These are phyloP conservation scores for Collybia sp. DNA, from an alignment of 768 basidiomycete species.

Conservation along the genomic window DNA sequence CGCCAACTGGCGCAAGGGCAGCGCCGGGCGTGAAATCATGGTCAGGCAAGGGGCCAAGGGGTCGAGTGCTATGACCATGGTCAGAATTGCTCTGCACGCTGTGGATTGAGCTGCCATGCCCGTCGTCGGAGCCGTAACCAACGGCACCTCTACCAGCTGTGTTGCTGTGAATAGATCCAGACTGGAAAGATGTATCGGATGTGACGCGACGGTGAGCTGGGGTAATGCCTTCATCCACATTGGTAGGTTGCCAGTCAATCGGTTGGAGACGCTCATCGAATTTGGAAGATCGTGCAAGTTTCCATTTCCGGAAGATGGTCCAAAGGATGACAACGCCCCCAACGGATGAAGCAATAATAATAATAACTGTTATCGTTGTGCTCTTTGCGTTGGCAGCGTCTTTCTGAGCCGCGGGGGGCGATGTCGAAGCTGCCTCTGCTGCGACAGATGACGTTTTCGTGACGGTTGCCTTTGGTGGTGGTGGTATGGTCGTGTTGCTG, in stretches of 20 bases:
- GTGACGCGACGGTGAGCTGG: slow-evolving; percentile 45
- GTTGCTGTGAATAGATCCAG: slow-evolving; percentile 35
- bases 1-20: slow-evolving; percentile 62
- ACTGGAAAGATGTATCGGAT: slow-evolving; percentile 73
- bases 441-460: slow-evolving; percentile 23
- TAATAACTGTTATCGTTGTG: slow-evolving; percentile 56
- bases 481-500: slow-evolving; percentile 8
- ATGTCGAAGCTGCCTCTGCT: slow-evolving; percentile 21
- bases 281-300: slow-evolving; percentile 73
- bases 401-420: slow-evolving; percentile 21
- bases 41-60: slow-evolving; percentile 49
- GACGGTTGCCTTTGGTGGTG: slow-evolving; percentile 13
- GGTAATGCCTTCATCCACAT: slow-evolving; percentile 41
- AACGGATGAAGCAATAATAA: slow-evolving; percentile 63
- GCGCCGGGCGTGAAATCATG: slow-evolving; percentile 72
- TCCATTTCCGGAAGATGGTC: slow-evolving; percentile 93
- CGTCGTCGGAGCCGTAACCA: slow-evolving; percentile 4
- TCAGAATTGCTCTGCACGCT: slow-evolving; percentile 20
- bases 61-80: slow-evolving; percentile 16
- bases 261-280: slow-evolving; percentile 85
- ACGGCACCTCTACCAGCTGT: slow-evolving; percentile 5
- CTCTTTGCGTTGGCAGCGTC: slow-evolving; percentile 25
- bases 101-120: slow-evolving; percentile 21
- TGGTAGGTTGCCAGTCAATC: slow-evolving; percentile 82
- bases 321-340: slow-evolving; percentile 72